phyloP scores from a whole-genome alignment of 23 red algal species.

The Gracilaria vermiculophylla region DNA sequence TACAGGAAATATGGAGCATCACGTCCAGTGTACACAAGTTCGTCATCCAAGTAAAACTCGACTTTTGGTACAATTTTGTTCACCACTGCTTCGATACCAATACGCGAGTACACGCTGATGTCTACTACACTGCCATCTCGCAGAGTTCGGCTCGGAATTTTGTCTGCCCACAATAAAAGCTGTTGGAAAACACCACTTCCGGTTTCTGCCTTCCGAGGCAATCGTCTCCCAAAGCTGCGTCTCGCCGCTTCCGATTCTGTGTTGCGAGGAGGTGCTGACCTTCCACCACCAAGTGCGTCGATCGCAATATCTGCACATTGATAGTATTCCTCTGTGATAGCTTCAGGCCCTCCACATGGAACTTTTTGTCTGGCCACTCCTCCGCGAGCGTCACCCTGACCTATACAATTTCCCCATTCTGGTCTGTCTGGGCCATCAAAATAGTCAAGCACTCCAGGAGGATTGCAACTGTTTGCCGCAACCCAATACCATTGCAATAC shows the following conservation, averaged over 20 bases:
- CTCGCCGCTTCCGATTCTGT: background rate
- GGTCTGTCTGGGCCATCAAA: slow-evolving; percentile 45
- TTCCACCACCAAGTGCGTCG: background rate
- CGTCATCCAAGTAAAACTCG: slow-evolving; percentile 1
- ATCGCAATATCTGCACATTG: slow-evolving; percentile 54
- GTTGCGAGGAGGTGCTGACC: background rate
- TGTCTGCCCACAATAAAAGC: slow-evolving; percentile 9
- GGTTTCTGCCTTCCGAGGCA: background rate
- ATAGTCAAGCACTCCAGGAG: slow-evolving; percentile 50
- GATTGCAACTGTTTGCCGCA: slow-evolving; percentile 58
- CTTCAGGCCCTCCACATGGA: background rate
- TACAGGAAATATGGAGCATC: background rate
- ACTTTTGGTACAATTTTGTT: background rate
- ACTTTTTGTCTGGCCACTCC: slow-evolving; percentile 13
- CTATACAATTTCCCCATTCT: slow-evolving; percentile 39
- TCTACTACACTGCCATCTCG: background rate
- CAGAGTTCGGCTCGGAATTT: background rate
- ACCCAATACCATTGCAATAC: slow-evolving; percentile 76
- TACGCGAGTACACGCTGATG: background rate
- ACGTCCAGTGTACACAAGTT: slow-evolving; percentile 16
- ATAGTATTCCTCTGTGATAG: slow-evolving; percentile 36
- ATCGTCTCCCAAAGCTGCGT: background rate
- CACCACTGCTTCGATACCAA: slow-evolving; percentile 18
- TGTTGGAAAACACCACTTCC: slow-evolving; percentile 1
- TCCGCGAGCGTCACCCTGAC: slow-evolving; percentile 31